Evolutionary conservation across 1,139 yeast genomes (phyloP), one percentile per base, ranked within the genome.

Genomic region (Kodamaea sp.): DNA sequence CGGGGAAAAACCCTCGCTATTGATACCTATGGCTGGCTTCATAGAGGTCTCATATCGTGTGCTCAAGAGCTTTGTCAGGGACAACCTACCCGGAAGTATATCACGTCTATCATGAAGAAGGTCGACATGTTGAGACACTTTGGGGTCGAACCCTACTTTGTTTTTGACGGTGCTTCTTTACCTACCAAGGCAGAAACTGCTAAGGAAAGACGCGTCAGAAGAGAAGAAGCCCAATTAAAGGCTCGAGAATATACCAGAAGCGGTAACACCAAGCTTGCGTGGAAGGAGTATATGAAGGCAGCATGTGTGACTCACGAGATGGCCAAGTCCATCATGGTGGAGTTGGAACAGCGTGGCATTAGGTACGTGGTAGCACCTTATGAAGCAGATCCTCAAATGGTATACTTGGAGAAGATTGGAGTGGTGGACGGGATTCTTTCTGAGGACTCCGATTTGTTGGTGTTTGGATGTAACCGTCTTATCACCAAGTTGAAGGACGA

Each of bases 301-400:
- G 86, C 95, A 5, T 90, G 85, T 47, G 86, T 94, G 10, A 85
- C 96, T 1, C 90, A 96, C 1, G 80, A 78, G 44, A 89, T 94
- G 94, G 97, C 96, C 4, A 85, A 86, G 49, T 76, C 88, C 15
- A 71, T 92, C 12, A 88, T 90, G 59, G 83, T 83, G 22, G 83
- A 78, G 45, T 70, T 94, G 42, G 81, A 80, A 47, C 51, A 57
- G n/a, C 66, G 73, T 31, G 60, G 63, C 1, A 78, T 94, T 29
- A 73, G 72, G 43, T 92, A 78, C 50, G 77, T 92, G 12, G 98
- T 94, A 7, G 98, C 99, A 0, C 99, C 99, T 0, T 94, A 89
- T 55, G 99, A 94, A 61, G 98, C 98, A 0, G 99, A 94, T 57
- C 86, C 98, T 0, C 98, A 94, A 57, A 78, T 94, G 83, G 97